phyloP scores from a whole-genome alignment of 306 rosid species.

The Inga oerstediana region DNA sequence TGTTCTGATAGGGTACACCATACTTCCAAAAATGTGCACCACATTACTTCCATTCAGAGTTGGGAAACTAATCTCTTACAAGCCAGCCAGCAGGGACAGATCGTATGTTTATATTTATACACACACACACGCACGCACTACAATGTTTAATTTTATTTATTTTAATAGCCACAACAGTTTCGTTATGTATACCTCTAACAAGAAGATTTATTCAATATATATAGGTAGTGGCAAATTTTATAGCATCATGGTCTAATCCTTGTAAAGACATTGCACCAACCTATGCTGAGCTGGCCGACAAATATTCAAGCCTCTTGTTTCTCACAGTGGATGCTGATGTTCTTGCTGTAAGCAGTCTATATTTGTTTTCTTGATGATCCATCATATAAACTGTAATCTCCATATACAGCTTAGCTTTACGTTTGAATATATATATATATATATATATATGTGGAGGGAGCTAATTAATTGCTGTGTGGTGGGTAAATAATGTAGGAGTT shows the following conservation, averaged over 20 bases:
- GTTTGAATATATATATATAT: neutral
- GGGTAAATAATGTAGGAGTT: conserved; percentile 51
- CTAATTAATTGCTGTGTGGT: no score
- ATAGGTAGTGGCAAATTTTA: conserved; percentile 74
- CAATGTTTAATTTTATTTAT: no score
- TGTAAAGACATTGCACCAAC: conserved; percentile 57
- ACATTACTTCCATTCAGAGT: conserved; percentile 50
- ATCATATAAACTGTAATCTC: no score
- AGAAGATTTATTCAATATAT: neutral
- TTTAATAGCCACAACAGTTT: neutral
- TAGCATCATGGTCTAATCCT: conserved; percentile 72
- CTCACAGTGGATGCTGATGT: conserved; percentile 64
- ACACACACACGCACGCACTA: no score
- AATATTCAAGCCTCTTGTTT: conserved; percentile 54
- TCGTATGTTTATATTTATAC: conserved; percentile 41
- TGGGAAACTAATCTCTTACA: conserved; percentile 69
- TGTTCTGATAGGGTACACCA: neutral
- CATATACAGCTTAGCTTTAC: neutral
- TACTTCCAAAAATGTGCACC: conserved; percentile 52
- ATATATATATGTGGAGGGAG: no score
- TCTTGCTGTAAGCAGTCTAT: conserved; percentile 47
- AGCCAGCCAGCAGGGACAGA: conserved; percentile 59
- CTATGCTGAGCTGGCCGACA: conserved; percentile 64
- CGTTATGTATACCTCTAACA: neutral
- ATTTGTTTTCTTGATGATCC: no score